phyloP scores from a whole-genome alignment of 2,329 filamentous ascomycete species.

The Cryphonectria japonica region DNA sequence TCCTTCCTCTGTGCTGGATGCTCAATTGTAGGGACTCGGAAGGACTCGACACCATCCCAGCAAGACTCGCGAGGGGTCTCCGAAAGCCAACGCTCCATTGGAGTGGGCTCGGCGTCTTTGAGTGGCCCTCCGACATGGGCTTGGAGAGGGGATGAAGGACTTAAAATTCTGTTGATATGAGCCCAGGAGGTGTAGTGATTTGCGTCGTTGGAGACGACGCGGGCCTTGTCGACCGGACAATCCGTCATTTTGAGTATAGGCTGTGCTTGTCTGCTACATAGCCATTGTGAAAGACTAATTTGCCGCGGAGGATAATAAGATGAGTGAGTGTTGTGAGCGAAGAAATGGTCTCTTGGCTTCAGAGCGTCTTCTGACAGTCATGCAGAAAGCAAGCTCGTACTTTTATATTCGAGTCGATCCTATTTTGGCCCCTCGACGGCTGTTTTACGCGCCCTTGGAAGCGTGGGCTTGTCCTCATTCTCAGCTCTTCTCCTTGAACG shows the following conservation, averaged over 20 bases:
- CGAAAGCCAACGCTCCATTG: constrained; percentile 16
- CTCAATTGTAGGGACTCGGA: neutral
- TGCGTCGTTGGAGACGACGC: neutral
- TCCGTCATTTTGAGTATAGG: neutral
- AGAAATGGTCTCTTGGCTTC: neutral
- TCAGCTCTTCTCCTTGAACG: neutral
- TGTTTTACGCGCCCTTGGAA: neutral
- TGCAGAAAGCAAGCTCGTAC: neutral
- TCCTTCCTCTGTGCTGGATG: neutral
- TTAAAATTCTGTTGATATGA: neutral
- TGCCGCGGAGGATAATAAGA: neutral
- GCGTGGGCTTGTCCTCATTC: neutral
- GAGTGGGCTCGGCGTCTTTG: neutral
- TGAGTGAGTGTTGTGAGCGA: neutral
- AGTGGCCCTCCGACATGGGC: neutral
- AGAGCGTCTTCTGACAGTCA: neutral
- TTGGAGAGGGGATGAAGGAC: neutral
- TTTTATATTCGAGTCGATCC: neutral
- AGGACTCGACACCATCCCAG: constrained; percentile 6
- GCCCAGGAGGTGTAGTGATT: neutral
- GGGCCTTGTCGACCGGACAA: neutral
- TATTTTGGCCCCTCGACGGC: neutral
- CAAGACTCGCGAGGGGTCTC: neutral
- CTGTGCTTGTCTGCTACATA: neutral
- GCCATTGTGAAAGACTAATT: neutral